Percentiles rank a stretch among this genome's conserved stretches.
Evolutionary conservation across 1,284 basidiomycete genomes (phyloP).

Genomic region (Marasmius tenuissimus): DNA sequence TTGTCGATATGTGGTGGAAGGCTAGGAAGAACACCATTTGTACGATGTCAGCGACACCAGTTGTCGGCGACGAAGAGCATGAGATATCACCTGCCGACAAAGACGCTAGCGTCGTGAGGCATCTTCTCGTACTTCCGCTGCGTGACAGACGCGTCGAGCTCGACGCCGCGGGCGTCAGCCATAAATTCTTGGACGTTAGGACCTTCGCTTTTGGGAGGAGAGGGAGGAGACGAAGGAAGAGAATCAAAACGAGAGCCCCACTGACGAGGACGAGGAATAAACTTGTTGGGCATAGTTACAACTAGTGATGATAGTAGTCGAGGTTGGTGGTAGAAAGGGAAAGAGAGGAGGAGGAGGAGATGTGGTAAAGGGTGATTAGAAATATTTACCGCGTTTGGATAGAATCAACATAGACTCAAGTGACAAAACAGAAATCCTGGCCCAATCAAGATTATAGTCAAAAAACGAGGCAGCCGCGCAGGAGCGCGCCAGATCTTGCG

Average conservation of each 20-base stretch:
- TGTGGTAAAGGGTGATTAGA: background rate
- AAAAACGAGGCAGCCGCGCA: conserved; percentile 3
- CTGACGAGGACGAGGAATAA: conserved; percentile 35
- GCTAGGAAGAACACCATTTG: conserved; percentile 35
- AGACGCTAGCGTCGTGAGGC: conserved; percentile 74
- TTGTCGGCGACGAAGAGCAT: conserved; percentile 4
- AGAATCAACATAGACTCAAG: background rate
- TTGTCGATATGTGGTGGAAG: conserved; percentile 69
- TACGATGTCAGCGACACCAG: conserved; percentile 9
- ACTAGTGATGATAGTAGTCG: conserved; percentile 22
- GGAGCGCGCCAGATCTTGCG: conserved; percentile 9
- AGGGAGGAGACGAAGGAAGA: conserved; percentile 37
- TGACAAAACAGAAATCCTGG: background rate
- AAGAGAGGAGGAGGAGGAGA: conserved; percentile 7
- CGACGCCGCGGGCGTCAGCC: conserved; percentile 20
- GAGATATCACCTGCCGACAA: conserved; percentile 68
- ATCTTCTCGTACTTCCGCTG: conserved; percentile 45
- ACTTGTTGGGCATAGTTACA: conserved; percentile 41
- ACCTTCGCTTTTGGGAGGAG: conserved; percentile 24
- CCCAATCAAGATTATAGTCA: background rate
- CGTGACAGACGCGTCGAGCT: conserved; percentile 21
- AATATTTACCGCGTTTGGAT: conserved; percentile 1
- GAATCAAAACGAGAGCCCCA: conserved; percentile 75
- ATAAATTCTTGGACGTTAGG: conserved; percentile 13
- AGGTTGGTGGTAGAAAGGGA: conserved; percentile 16